Conservation (phyloP, 2,329 filamentous ascomycete genomes). For the Cadophora gregata region DNA sequence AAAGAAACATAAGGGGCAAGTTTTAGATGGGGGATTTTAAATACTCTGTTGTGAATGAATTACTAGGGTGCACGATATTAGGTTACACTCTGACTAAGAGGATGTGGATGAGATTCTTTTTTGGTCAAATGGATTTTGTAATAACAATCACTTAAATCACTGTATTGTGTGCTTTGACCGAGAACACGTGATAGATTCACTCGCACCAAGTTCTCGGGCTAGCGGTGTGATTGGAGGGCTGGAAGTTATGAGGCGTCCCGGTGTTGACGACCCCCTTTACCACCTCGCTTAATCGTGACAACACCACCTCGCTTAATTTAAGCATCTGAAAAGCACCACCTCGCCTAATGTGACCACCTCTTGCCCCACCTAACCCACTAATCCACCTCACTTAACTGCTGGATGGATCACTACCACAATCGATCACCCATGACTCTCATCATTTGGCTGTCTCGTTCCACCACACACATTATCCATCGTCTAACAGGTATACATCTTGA, state of each 20-base stretch:
- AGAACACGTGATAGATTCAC: slow-evolving; percentile 4
- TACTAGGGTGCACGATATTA: slow-evolving; percentile 1
- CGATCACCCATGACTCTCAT: slow-evolving; percentile 1
- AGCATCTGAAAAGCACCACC: too few species aligned
- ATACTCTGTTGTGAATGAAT: slow-evolving; percentile 3
- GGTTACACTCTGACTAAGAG: not conserved
- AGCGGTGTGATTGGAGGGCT: slow-evolving; percentile 9
- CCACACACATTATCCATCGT: not conserved
- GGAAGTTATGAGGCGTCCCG: slow-evolving; percentile 10
- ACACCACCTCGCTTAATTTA: slow-evolving; percentile 5
- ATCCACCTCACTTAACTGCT: slow-evolving; percentile 14
- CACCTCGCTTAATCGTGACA: slow-evolving; percentile 5
- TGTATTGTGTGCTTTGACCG: not conserved
- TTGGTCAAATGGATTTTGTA: slow-evolving; percentile 6
- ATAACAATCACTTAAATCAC: not conserved
- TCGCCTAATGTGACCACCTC: too few species aligned
- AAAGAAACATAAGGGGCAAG: slow-evolving; percentile 17
- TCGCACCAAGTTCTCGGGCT: slow-evolving; percentile 5
- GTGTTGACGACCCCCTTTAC: slow-evolving; percentile 7
- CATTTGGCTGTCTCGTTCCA: slow-evolving; percentile 5
- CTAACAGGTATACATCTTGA: slow-evolving; percentile 9
- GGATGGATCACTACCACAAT: slow-evolving; percentile 3
- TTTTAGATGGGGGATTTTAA: slow-evolving; percentile 11
- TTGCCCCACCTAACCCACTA: slow-evolving; percentile 1
- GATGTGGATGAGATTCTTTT: slow-evolving; percentile 1